phyloP scores from a whole-genome alignment of 179 eudicot species.

The Sideroxylon spinosum region DNA sequence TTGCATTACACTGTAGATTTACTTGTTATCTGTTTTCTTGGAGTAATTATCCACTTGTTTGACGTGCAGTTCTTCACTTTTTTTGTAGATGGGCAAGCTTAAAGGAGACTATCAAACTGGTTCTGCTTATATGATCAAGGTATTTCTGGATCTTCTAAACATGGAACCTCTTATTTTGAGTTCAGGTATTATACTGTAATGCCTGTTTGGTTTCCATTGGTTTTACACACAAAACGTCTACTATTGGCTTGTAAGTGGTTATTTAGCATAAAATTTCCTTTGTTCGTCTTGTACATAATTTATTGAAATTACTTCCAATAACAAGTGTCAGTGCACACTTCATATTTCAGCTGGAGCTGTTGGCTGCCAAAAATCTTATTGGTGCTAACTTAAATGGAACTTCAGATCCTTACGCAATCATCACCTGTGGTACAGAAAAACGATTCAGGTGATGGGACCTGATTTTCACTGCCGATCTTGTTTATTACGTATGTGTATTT shows the following conservation, averaged over 20 bases:
- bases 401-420: conserved; percentile 66
- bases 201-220: not conserved
- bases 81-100: conserved; percentile 74
- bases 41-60: conserved; percentile 44
- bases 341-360: conserved; percentile 48
- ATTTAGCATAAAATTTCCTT: not conserved
- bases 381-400: conserved; percentile 66
- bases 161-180: conserved; percentile 12
- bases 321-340: not conserved
- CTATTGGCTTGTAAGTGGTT: not conserved
- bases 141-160: conserved; percentile 27
- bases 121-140: conserved; percentile 76
- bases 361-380: conserved; percentile 62
- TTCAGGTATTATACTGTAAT: not conserved
- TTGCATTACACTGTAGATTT: not conserved
- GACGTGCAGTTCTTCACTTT: conserved; percentile 64
- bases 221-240: not conserved
- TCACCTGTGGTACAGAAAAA: conserved; percentile 58
- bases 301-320: conserved; percentile 6
- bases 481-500: not conserved
- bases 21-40: conserved; percentile 20
- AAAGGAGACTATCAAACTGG: conserved; percentile 46
- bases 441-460: conserved; percentile 43
- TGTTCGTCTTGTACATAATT: not conserved
- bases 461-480: not conserved